phyloP scores from a whole-genome alignment of 176 grass and related monocot species.

The Eremochloa ophiuroides region DNA sequence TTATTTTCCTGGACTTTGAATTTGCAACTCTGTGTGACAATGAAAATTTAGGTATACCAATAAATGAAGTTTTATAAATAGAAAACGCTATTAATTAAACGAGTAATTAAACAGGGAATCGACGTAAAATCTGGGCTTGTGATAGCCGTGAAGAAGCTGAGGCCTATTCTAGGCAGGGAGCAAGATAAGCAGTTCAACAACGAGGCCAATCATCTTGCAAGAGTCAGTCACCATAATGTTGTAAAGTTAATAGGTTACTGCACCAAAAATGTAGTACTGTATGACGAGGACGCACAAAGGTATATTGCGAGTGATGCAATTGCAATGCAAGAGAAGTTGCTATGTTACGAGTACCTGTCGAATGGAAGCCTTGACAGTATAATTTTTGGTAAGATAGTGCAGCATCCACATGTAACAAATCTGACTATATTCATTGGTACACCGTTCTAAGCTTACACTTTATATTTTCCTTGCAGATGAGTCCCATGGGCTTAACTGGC shows the following conservation, averaged over 20 bases:
- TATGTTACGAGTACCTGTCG: neutral
- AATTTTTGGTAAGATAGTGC: neutral
- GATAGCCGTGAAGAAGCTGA: neutral
- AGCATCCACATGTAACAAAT: neutral
- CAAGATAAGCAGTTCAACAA: neutral
- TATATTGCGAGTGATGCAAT: no score
- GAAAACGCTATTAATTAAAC: neutral
- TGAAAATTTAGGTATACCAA: neutral
- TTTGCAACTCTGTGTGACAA: neutral
- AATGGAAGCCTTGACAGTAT: neutral
- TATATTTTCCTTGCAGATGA: neutral
- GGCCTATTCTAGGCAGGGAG: neutral
- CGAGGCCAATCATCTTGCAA: neutral
- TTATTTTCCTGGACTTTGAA: neutral
- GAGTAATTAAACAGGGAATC: neutral
- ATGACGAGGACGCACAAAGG: no score
- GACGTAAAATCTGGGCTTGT: neutral
- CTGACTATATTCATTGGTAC: neutral
- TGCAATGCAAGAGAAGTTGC: neutral
- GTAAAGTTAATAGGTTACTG: neutral
- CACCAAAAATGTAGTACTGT: no score
- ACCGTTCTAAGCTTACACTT: no score
- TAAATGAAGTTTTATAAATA: neutral
- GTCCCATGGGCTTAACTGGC: neutral
- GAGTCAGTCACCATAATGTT: neutral